A percentile compares a stretch with the other conserved stretches of the same genome.
Conservation (phyloP, 2,329 filamentous ascomycete species). For the Chaetomiaceae sp. region DNA sequence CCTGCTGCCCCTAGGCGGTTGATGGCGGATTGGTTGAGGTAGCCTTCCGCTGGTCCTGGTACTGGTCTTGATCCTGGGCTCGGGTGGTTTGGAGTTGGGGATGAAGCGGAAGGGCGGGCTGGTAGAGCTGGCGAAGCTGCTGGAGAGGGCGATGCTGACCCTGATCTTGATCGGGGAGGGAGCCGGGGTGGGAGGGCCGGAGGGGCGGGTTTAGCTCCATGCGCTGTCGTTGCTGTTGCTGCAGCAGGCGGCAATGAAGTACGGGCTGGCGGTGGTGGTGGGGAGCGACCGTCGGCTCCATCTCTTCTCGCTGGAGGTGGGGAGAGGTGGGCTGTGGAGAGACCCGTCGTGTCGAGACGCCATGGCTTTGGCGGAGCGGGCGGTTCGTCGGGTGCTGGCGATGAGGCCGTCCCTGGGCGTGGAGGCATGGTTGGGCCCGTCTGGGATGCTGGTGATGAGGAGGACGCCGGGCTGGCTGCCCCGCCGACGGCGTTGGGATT, state of each 20-base stretch:
- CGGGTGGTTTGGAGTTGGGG: too few relatives aligned
- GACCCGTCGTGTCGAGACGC: slow-evolving; percentile 63
- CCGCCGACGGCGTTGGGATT: slow-evolving; percentile 30
- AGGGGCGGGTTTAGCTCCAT: slow-evolving; percentile 35
- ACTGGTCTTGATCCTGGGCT: neutral
- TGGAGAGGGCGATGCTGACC: slow-evolving; percentile 9
- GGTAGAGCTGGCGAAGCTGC: slow-evolving; percentile 19
- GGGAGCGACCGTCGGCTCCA: slow-evolving; percentile 34
- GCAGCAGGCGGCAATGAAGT: neutral
- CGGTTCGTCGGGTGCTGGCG: slow-evolving; percentile 32
- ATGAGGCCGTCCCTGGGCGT: slow-evolving; percentile 19
- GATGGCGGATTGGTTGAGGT: slow-evolving; percentile 54
- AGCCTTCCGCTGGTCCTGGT: neutral
- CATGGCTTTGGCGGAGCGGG: slow-evolving; percentile 60
- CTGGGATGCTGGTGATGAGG: slow-evolving; percentile 27
- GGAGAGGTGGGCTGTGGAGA: slow-evolving; percentile 64
- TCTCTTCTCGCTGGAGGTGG: slow-evolving; percentile 60
- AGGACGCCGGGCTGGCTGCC: slow-evolving; percentile 10
- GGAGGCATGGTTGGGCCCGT: slow-evolving; percentile 26
- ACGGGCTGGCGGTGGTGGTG: slow-evolving; percentile 21
- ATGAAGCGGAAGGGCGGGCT: slow-evolving; percentile 22
- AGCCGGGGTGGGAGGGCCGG: slow-evolving; percentile 63
- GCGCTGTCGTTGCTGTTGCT: neutral
- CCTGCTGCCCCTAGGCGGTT: slow-evolving; percentile 67
- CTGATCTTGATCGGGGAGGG: slow-evolving; percentile 58